phyloP scores from a whole-genome alignment of 1,284 basidiomycete genomes.

The Naganishia sp. region DNA sequence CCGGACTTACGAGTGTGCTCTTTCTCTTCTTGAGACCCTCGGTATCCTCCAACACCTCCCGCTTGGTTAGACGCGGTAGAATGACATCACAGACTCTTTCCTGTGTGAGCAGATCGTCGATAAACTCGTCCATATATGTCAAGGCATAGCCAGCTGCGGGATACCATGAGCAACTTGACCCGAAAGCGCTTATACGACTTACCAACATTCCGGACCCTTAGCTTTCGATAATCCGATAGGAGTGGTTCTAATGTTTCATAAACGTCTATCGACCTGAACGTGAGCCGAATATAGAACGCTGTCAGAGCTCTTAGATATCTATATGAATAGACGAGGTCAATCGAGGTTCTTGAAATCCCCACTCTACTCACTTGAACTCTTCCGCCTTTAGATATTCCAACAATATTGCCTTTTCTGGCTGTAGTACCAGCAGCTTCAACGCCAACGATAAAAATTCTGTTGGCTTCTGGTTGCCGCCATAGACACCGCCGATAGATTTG shows the following conservation, averaged over 20 bases:
- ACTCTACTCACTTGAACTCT: constrained; percentile 89
- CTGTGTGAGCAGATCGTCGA: constrained; percentile 79
- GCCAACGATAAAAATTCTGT: constrained; percentile 89
- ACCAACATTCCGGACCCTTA: constrained; percentile 80
- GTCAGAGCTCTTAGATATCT: constrained; percentile 93
- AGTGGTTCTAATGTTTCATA: constrained; percentile 92
- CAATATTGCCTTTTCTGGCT: constrained; percentile 94
- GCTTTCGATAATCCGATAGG: constrained; percentile 88
- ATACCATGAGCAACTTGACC: constrained; percentile 25
- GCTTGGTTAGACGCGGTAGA: constrained; percentile 81
- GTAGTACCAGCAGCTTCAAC: constrained; percentile 91
- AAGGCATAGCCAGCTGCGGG: constrained; percentile 72
- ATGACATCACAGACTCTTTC: constrained; percentile 97
- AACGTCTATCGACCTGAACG: constrained; percentile 83
- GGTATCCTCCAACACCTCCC: constrained; percentile 84
- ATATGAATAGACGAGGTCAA: constrained; percentile 20
- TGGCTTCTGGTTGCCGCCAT: constrained; percentile 80
- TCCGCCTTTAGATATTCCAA: constrained; percentile 91
- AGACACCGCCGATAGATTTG: constrained; percentile 85
- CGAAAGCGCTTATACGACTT: constrained; percentile 44
- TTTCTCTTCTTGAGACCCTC: constrained; percentile 81
- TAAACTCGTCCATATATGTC: constrained; percentile 88
- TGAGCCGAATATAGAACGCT: constrained; percentile 92
- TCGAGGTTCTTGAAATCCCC: background rate
- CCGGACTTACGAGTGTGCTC: constrained; percentile 62